Base-by-base conservation (phyloP, 495 filamentous ascomycete genomes). In the Pseudoneurospora amorphoporcata region DNA sequence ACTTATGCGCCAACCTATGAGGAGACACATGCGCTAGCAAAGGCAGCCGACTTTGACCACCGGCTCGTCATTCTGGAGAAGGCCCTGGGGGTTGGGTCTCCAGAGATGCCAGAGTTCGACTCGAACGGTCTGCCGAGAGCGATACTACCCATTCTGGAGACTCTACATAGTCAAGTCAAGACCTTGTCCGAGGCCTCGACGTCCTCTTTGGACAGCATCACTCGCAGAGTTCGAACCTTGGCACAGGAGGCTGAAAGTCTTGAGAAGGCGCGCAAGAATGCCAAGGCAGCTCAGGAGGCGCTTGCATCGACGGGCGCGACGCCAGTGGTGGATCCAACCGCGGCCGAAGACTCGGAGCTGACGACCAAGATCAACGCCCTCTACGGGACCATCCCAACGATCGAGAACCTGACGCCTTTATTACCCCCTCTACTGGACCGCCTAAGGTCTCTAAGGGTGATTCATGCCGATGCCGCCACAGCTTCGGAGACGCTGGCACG, bases 331-430 rank as follows among this genome's bases (percentile, higher is more conserved):
- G 84, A 83, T 41, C 72, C 70, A 17, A 75, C 47, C 70, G 76
- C 39, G 72, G 74, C 43, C 23, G 82, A 84, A 41, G 86, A 86
- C 39, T 86, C 88, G 41, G 93, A 96, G 76, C 88, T 92, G 75
- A 86, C 87, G 19, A 87, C 93, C 47, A 97, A 97, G 80, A 91
- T 98, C 79, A 95, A 97, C 76, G 94, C 94, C 3, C 87, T 99
- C 3, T 98, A 97, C 80, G 90, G 91, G 2, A 92, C 92, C 17
- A 86, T 99, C 6, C 90, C 93, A 7, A 95, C 93, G 12, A 96
- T 99, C 74, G 93, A 98, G 81, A 92, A 87, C 71, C 84, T 98
- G 16, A 87, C 92, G 4, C 95, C 96, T 8, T 82, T 97, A 32
- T 85, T 99, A 14, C 96, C 96, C 8, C 88, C 92, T 5, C 84